These are phyloP conservation scores for Claviceps cyperi DNA, from an alignment of 2,329 filamentous ascomycete species.

Conservation along the genomic window DNA sequence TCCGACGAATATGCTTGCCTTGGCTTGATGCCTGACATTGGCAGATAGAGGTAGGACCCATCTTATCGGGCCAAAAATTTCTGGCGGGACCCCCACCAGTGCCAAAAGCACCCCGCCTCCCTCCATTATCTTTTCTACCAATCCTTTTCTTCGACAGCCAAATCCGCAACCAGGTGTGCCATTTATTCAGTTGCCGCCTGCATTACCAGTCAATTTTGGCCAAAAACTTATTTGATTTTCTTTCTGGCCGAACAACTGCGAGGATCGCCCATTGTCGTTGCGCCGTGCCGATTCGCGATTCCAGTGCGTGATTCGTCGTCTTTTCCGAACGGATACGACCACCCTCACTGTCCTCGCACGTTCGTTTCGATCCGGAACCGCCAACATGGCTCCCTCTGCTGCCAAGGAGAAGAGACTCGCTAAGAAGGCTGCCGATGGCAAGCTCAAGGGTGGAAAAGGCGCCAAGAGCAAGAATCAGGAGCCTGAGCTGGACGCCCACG, in stretches of 20 bases:
- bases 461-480: constrained; percentile 61
- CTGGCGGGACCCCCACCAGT: constrained; percentile 22
- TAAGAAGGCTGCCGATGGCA: constrained; percentile 58
- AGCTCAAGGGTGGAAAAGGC: constrained; percentile 62
- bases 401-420: constrained; percentile 60
- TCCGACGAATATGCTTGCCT: constrained; percentile 14
- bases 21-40: constrained; percentile 22
- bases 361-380: constrained; percentile 7
- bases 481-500: constrained; percentile 48
- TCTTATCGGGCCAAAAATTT: constrained; percentile 20
- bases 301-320: background rate
- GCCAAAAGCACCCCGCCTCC: constrained; percentile 25
- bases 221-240: constrained; percentile 5
- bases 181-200: constrained; percentile 11
- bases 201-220: constrained; percentile 5
- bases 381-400: constrained; percentile 51
- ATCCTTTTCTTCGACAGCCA: constrained; percentile 2
- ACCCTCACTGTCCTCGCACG: constrained; percentile 1
- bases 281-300: background rate
- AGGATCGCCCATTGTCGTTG: background rate
- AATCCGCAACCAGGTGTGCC: constrained; percentile 1
- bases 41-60: background rate
- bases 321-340: background rate
- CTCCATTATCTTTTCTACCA: constrained; percentile 11
- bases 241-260: background rate